phyloP scores from a whole-genome alignment of 2,329 filamentous ascomycete species.

The Corniculantispora saksenae region DNA sequence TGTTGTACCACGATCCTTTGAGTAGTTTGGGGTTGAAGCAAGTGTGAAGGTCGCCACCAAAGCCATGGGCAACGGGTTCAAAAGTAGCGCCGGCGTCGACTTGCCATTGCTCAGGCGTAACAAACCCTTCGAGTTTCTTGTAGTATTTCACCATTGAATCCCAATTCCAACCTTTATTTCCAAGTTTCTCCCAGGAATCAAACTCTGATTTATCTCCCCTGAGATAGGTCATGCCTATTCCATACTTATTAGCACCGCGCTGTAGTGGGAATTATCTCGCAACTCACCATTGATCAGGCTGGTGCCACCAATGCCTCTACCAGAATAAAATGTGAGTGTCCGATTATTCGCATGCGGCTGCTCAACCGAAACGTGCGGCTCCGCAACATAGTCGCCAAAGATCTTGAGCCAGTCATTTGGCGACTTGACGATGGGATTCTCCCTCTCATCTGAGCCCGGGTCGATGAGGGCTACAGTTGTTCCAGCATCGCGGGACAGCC shows the following conservation, averaged over 20 bases:
- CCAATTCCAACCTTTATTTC: conserved; percentile 49
- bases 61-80: conserved; percentile 36
- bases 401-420: conserved; percentile 29
- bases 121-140: conserved; percentile 42
- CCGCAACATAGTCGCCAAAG: conserved; percentile 34
- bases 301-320: conserved; percentile 42
- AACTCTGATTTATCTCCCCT: conserved; percentile 44
- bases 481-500: conserved; percentile 23
- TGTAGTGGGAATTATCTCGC: no score
- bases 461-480: conserved; percentile 39
- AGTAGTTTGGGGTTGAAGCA: conserved; percentile 38
- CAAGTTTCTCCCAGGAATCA: conserved; percentile 45
- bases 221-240: conserved; percentile 47
- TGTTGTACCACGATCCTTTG: conserved; percentile 34
- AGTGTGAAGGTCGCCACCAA: conserved; percentile 36
- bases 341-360: conserved; percentile 35
- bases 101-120: conserved; percentile 36
- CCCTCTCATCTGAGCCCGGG: conserved; percentile 36
- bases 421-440: conserved; percentile 36
- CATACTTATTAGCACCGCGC: background rate
- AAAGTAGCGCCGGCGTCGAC: conserved; percentile 36
- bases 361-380: conserved; percentile 35
- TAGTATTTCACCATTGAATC: conserved; percentile 47
- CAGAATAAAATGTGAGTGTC: conserved; percentile 35
- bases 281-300: conserved; percentile 41